These are phyloP conservation scores for Myriosclerotinia duriaeana DNA, from an alignment of 2,329 filamentous ascomycete species.

Conservation along the genomic window DNA sequence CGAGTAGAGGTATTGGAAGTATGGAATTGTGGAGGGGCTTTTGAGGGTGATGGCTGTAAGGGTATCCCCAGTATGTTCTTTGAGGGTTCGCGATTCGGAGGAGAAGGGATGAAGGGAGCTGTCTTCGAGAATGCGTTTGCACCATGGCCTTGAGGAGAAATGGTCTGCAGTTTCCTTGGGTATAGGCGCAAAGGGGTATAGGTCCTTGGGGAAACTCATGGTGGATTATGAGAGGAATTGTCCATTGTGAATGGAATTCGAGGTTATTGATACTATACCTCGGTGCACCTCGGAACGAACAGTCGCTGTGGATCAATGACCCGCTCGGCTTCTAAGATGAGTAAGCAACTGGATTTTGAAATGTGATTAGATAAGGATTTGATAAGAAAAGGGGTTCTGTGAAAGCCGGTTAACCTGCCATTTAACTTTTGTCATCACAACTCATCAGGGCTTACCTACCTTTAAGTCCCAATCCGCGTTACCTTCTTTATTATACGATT, in stretches of 20 bases:
- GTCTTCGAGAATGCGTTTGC: conserved; percentile 28
- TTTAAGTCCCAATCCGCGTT: no score
- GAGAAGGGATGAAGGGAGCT: conserved; percentile 29
- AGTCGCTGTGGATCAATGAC: neutral
- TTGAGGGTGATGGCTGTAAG: conserved; percentile 26
- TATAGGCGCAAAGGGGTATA: neutral
- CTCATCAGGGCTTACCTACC: no score
- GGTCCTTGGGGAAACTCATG: neutral
- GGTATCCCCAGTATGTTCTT: conserved; percentile 23
- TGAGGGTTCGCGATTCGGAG: conserved; percentile 17
- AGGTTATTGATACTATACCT: neutral
- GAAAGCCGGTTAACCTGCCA: no score
- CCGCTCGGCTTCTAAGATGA: no score
- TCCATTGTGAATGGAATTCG: neutral
- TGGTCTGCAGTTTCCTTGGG: conserved; percentile 26
- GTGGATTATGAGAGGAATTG: neutral
- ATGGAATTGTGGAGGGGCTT: conserved; percentile 28
- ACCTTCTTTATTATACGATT: no score
- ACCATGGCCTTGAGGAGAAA: conserved; percentile 30
- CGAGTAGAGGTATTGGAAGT: conserved; percentile 32
- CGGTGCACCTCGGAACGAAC: conserved; percentile 1
- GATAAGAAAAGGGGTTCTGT: no score
- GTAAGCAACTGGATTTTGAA: no score
- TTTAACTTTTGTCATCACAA: no score
- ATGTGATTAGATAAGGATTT: no score